Base-by-base conservation (phyloP, 345 rosid species). In the Theobroma cacao region DNA sequence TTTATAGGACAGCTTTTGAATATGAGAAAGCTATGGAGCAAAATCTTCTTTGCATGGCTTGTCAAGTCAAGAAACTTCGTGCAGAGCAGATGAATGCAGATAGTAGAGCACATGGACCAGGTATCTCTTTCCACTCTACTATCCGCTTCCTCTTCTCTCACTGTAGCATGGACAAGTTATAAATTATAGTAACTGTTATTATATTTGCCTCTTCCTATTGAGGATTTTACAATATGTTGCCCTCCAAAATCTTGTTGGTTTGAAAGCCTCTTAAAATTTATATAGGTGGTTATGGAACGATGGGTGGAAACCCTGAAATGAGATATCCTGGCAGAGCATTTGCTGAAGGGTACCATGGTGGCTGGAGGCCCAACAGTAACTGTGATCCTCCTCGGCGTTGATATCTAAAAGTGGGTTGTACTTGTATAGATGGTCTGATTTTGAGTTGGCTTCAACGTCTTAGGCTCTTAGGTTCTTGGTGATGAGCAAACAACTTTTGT, bases 31-130 rank as follows among this genome's bases (percentile, higher is more conserved):
- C 62, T 38, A 79, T 81, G 81, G 84, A 84, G 58, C 61, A 62
- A 75, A 81, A 81, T 50, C 68, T 84, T 31, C 33, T 77, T 53
- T 76, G 72, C 78, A 65, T 84, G 84, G 81, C 80, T 76, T 69
- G 60, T 59, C 83, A 84, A 53, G 52, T 79, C 7, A 77, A 81
- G 77, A 79, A 66, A 65, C 77, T 79, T 45, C 76, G 79, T 43
- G 81, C 76, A 12, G 78, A 81, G 61, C 78, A 31, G 59, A 13
- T 67, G 73, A 68, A 67, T 50, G 50, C 78, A 30, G 76, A 64
- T 61, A 79, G 73, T 48, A 76, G 79, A 60, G 69, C 56, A 56
- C 61, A 41, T 15, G 77, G 82, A 55, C 30, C 48, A 36, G 83
- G 82, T 81, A 78, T 77, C 11, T 45, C 30, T 55, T 61, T 14